A percentile compares a stretch with the other conserved stretches of the same genome.
Evolutionary conservation across 2,329 filamentous ascomycete genomes (phyloP).

Genomic region (Capronia coronata): DNA sequence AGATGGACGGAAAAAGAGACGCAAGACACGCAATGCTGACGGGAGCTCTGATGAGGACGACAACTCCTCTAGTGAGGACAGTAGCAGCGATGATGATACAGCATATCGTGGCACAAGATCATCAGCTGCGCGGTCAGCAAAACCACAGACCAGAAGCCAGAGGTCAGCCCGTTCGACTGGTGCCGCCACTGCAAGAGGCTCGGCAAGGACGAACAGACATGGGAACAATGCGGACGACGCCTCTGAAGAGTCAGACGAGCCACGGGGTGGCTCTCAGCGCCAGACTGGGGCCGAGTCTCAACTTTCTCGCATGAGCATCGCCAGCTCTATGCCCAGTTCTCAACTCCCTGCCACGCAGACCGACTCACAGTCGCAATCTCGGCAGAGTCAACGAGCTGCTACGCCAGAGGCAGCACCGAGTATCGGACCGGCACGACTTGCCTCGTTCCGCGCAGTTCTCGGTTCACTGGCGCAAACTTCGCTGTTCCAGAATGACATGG

Average conservation of each 20-base stretch:
- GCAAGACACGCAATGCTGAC: conserved; percentile 65
- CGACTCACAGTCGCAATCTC: conserved; percentile 31
- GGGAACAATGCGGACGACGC: conserved; percentile 49
- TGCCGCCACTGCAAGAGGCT: conserved; percentile 32
- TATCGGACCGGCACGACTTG: conserved; percentile 65
- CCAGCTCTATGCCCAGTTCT: conserved; percentile 73
- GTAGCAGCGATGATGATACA: conserved; percentile 28
- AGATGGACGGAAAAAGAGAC: conserved; percentile 70
- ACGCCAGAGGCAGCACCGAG: conserved; percentile 59
- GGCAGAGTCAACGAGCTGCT: conserved; percentile 53
- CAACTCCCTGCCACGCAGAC: conserved; percentile 51
- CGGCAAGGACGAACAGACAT: conserved; percentile 43
- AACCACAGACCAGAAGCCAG: conserved; percentile 26
- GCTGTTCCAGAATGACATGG: conserved; percentile 82
- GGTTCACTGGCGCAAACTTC: conserved; percentile 75
- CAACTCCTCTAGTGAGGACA: conserved; percentile 41
- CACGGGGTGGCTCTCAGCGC: conserved; percentile 36
- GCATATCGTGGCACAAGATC: conserved; percentile 25
- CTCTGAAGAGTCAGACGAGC: conserved; percentile 49
- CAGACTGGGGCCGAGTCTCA: conserved; percentile 37
- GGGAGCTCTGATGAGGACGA: conserved; percentile 59
- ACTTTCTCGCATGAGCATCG: conserved; percentile 52
- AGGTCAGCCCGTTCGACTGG: conserved; percentile 29
- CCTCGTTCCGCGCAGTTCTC: conserved; percentile 70
- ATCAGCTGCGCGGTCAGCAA: conserved; percentile 29